Conservation (phyloP, 2,329 filamentous ascomycete genomes). For the Clonostachys chloroleuca region DNA sequence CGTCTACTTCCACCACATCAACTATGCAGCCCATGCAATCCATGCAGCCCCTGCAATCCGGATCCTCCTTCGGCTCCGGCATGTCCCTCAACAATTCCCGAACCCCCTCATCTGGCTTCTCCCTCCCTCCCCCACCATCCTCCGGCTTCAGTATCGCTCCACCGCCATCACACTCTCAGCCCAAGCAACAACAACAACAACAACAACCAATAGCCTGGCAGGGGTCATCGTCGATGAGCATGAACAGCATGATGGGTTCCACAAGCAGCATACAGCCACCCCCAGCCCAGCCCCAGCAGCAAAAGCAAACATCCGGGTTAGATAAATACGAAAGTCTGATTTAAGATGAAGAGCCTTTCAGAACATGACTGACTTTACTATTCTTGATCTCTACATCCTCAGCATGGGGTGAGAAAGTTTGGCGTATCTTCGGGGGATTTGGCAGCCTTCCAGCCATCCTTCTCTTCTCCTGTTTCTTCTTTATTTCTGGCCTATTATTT, state of each 20-base stretch:
- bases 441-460: too few relatives aligned
- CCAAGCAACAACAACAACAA: conserved; percentile 9
- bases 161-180: conserved; percentile 24
- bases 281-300: conserved; percentile 17
- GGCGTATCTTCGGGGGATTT: too few relatives aligned
- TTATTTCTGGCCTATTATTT: too few relatives aligned
- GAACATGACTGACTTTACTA: too few relatives aligned
- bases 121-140: conserved; percentile 49
- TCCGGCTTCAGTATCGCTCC: conserved; percentile 43
- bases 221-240: conserved; percentile 4
- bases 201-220: conserved; percentile 7
- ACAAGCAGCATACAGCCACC: conserved; percentile 12
- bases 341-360: conserved; percentile 18
- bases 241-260: conserved; percentile 14
- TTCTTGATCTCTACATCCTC: too few relatives aligned
- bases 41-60: neutral
- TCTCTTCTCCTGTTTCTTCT: too few relatives aligned
- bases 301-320: conserved; percentile 45
- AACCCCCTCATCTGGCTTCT: conserved; percentile 41
- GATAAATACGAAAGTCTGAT: conserved; percentile 67
- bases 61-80: too few relatives aligned
- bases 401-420: too few relatives aligned
- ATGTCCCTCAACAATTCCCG: conserved; percentile 11
- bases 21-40: conserved; percentile 8
- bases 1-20: conserved; percentile 23